phyloP scores from a whole-genome alignment of 257 asterid species.

The Solanum sitiens region DNA sequence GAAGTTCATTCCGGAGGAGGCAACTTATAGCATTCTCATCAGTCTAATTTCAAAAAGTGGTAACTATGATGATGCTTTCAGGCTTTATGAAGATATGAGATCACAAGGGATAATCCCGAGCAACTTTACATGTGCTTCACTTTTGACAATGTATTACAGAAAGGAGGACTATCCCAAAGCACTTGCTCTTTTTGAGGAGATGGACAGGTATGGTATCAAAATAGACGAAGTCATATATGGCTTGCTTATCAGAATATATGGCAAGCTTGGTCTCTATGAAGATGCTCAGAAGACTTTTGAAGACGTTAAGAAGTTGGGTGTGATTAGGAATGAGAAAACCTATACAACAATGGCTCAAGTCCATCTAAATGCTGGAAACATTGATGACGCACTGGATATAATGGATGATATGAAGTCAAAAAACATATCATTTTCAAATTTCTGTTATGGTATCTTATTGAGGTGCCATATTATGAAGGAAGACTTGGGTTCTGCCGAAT shows the following conservation, averaged over 20 bases:
- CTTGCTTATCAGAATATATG: conserved; percentile 85
- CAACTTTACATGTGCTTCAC: conserved; percentile 91
- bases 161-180: conserved; percentile 75
- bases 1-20: conserved; percentile 85
- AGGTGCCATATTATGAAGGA: conserved; percentile 51
- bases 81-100: conserved; percentile 86
- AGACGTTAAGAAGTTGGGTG: conserved; percentile 52
- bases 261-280: conserved; percentile 84
- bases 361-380: conserved; percentile 56
- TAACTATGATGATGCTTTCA: conserved; percentile 34
- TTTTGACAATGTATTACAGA: conserved; percentile 62
- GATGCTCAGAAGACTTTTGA: conserved; percentile 73
- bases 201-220: conserved; percentile 52
- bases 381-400: conserved; percentile 57
- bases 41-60: conserved; percentile 45
- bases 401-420: conserved; percentile 65
- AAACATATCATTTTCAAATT: conserved; percentile 48
- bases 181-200: conserved; percentile 76
- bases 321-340: conserved; percentile 59
- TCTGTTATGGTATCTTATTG: conserved; percentile 48
- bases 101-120: conserved; percentile 61
- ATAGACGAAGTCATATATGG: conserved; percentile 92
- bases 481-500: conserved; percentile 73
- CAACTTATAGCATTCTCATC: conserved; percentile 82
- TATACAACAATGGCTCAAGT: conserved; percentile 91